Evolutionary conservation across 371 early-diverging fungal genomes (phyloP).

Genomic region (Dichotomocladium elegans): DNA sequence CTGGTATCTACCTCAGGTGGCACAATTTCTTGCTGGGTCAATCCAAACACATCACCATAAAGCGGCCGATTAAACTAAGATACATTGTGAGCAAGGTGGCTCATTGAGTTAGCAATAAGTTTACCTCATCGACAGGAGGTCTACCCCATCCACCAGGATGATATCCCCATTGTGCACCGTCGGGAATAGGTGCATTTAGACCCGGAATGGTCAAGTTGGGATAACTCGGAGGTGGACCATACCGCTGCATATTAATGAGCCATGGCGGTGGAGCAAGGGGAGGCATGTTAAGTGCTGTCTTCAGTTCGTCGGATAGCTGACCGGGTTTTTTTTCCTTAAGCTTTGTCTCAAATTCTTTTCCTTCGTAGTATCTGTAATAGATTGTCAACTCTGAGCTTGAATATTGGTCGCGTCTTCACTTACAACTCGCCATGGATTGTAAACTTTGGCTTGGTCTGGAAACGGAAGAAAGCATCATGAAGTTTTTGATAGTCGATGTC

Average conservation of each 20-base stretch:
- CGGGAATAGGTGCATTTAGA: slow-evolving; percentile 96
- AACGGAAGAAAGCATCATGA: slow-evolving; percentile 96
- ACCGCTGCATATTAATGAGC: slow-evolving; percentile 98
- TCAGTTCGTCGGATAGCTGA: slow-evolving; percentile 81
- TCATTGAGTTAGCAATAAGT: slow-evolving; percentile 11
- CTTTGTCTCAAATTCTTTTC: slow-evolving; percentile 93
- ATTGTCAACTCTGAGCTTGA: background rate
- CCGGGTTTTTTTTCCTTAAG: slow-evolving; percentile 90
- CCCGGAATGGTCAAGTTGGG: slow-evolving; percentile 93
- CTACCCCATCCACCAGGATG: slow-evolving; percentile 99
- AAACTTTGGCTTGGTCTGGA: slow-evolving; percentile 85
- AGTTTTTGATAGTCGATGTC: slow-evolving; percentile 95
- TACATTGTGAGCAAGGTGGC: background rate
- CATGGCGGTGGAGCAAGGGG: slow-evolving; percentile 96
- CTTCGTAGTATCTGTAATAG: slow-evolving; percentile 84
- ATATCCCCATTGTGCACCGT: slow-evolving; percentile 98
- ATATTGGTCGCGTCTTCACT: slow-evolving; percentile 10
- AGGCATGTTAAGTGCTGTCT: slow-evolving; percentile 87
- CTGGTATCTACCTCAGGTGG: slow-evolving; percentile 32
- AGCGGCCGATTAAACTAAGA: slow-evolving; percentile 78
- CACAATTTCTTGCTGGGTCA: slow-evolving; percentile 39
- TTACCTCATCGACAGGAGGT: slow-evolving; percentile 92
- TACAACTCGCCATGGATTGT: slow-evolving; percentile 87
- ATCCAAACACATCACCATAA: slow-evolving; percentile 95
- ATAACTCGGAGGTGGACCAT: slow-evolving; percentile 97